Conservation (phyloP, 2,329 filamentous ascomycete species). For the Apiospora rasikravindrae region DNA sequence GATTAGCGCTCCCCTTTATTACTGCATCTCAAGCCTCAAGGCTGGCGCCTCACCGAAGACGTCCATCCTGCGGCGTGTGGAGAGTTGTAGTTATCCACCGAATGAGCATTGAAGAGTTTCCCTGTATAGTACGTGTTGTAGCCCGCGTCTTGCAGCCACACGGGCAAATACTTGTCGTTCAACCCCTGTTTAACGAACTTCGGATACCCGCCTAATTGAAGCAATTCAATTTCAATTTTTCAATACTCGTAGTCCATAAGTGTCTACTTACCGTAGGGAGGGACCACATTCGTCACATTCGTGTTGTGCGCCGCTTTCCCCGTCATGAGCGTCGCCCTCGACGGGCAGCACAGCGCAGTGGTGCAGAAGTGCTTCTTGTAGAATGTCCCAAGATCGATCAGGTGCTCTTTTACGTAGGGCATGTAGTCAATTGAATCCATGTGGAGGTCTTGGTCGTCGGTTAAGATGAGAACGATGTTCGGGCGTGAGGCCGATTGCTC, state of each 20-base stretch:
- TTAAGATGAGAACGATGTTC: slow-evolving; percentile 66
- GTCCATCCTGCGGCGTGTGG: slow-evolving; percentile 51
- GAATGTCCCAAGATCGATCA: slow-evolving; percentile 57
- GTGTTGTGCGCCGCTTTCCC: slow-evolving; percentile 66
- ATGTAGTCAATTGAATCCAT: slow-evolving; percentile 61
- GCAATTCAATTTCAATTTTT: not conserved
- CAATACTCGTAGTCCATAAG: not conserved
- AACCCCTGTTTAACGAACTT: slow-evolving; percentile 58
- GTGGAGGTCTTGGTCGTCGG: slow-evolving; percentile 65
- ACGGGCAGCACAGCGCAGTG: slow-evolving; percentile 61
- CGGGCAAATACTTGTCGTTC: slow-evolving; percentile 60
- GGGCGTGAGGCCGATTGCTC: slow-evolving; percentile 35
- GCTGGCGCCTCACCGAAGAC: not conserved
- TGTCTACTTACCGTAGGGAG: slow-evolving; percentile 54
- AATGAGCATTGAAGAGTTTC: slow-evolving; percentile 62
- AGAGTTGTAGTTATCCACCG: slow-evolving; percentile 45
- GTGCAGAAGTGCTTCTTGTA: slow-evolving; percentile 64
- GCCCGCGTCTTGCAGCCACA: slow-evolving; percentile 62
- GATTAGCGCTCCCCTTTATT: not conserved
- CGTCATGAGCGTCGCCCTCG: slow-evolving; percentile 62
- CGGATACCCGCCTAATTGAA: slow-evolving; percentile 52
- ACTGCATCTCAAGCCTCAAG: slow-evolving; percentile 52
- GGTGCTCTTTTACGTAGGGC: slow-evolving; percentile 54
- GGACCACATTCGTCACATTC: slow-evolving; percentile 59
- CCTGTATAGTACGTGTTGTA: slow-evolving; percentile 65